These are phyloP conservation scores for Posidonia australis DNA, from an alignment of 106 monocot species.

Conservation along the genomic window DNA sequence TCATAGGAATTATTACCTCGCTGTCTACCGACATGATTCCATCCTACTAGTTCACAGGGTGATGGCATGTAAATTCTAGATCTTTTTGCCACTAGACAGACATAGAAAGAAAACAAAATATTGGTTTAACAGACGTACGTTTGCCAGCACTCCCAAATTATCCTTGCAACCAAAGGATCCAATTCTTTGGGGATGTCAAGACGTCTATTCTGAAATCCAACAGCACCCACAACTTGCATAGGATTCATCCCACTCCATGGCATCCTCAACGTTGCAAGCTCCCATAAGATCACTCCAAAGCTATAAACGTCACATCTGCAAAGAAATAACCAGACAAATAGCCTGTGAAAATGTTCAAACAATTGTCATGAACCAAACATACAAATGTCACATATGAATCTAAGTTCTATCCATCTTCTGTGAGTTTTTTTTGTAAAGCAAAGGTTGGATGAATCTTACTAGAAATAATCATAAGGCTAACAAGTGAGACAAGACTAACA, in stretches of 20 bases:
- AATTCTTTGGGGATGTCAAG: constrained; percentile 94
- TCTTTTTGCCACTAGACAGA: no score
- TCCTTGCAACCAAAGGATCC: constrained; percentile 71
- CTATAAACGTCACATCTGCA: constrained; percentile 97
- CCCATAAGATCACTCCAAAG: constrained; percentile 97
- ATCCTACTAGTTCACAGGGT: background rate
- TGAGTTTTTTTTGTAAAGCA: no score
- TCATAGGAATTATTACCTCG: no score
- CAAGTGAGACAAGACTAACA: no score
- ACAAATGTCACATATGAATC: background rate
- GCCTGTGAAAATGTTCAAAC: background rate
- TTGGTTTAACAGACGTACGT: constrained; percentile 34
- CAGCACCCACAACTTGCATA: constrained; percentile 99
- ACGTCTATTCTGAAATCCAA: constrained; percentile 84
- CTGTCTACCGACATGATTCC: background rate
- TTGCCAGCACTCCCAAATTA: constrained; percentile 93
- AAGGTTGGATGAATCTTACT: no score
- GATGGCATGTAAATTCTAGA: background rate
- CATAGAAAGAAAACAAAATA: background rate
- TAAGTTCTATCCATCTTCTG: background rate
- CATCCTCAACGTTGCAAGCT: constrained; percentile 84
- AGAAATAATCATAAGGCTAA: no score
- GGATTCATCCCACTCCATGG: constrained; percentile 99
- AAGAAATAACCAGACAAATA: background rate
- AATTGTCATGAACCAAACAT: background rate